Evolutionary conservation across 352 stramenopile genomes (phyloP), one percentile per base, ranked within the genome.

Genomic region (Phytophthora pinifolia): DNA sequence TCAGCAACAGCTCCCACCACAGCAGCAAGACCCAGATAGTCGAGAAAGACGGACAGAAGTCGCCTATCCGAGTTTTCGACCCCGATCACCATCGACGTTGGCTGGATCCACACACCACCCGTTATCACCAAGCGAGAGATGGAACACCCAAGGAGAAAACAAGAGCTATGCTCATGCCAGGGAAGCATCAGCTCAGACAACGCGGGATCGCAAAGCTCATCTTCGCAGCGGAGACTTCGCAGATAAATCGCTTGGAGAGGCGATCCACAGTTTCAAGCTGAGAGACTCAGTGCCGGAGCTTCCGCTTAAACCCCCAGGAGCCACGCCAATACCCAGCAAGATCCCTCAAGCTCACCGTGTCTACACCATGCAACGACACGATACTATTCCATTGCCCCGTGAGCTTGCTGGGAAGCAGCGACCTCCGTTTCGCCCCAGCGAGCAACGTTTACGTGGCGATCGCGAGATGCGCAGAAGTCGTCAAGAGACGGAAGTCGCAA

Each of bases 171-270:
- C 33, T 17, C 30, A 29, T 30, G 17, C 22, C 9, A 35, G 45
- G 32, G 42, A 64, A 50, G 9, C 10, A 14, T 22, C 35, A 42
- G 14, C 10, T 1, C 44, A 52, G 29, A 29, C 2, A 1, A 22
- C 10, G 7, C 43, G 49, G 47, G 42, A 61, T 34, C 65, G 49
- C 6, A 73, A 63, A 29, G 34, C 29, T 25, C 54, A 54, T 30
- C 41, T 76, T 39, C 76, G 81, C 1, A 75, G 62, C 41, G 81
- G 73, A 17, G 70, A 92, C n/a, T 89, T 92, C 46, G 67, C 54
- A 3, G 88, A 88, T 45, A 82, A 76, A 58, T 83, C 73, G 12
- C 65, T 89, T 12, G 61, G 74, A 6, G 75, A 92, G 60, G 77
- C 82, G 2, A 74, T 89, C 29, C 46, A 75, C 13, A 58, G 42